Conservation (phyloP, 805 yeast genomes). For the Candida corydali region DNA sequence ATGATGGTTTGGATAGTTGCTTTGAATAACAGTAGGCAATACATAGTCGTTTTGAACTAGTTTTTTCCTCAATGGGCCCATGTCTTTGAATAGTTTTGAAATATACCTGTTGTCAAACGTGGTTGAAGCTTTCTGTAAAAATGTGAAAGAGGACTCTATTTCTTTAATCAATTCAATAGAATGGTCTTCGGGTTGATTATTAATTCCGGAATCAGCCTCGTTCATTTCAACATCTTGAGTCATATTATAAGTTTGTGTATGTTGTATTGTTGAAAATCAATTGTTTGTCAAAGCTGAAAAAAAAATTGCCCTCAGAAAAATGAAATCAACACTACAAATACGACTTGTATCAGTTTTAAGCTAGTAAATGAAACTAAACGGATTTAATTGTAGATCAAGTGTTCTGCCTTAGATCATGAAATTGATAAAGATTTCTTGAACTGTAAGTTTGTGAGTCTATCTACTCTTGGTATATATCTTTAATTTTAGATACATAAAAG, state of each 20-base stretch:
- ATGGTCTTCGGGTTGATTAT: constrained; percentile 1
- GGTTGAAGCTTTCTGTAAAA: constrained; percentile 58
- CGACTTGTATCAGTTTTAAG: too few species aligned
- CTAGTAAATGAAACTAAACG: too few species aligned
- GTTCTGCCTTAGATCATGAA: too few species aligned
- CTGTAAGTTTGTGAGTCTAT: too few species aligned
- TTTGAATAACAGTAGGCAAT: constrained; percentile 51
- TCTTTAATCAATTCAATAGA: constrained; percentile 23
- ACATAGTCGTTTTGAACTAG: constrained; percentile 43
- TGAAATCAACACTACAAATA: background rate
- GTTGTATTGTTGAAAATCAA: too few species aligned
- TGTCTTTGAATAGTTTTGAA: constrained; percentile 78
- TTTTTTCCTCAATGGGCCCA: constrained; percentile 68
- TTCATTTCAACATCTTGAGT: constrained; percentile 9
- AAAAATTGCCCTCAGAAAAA: background rate
- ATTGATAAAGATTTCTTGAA: too few species aligned
- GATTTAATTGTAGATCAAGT: too few species aligned
- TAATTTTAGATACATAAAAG: too few species aligned
- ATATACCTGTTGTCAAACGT: constrained; percentile 84
- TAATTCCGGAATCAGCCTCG: constrained; percentile 5
- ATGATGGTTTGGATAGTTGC: constrained; percentile 51
- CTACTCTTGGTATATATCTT: too few species aligned
- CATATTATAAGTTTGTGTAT: too few species aligned
- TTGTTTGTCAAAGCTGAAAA: too few species aligned
- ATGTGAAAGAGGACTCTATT: constrained; percentile 40